Conservation (phyloP, 1,139 yeast genomes). For the Suhomyces taliae region DNA sequence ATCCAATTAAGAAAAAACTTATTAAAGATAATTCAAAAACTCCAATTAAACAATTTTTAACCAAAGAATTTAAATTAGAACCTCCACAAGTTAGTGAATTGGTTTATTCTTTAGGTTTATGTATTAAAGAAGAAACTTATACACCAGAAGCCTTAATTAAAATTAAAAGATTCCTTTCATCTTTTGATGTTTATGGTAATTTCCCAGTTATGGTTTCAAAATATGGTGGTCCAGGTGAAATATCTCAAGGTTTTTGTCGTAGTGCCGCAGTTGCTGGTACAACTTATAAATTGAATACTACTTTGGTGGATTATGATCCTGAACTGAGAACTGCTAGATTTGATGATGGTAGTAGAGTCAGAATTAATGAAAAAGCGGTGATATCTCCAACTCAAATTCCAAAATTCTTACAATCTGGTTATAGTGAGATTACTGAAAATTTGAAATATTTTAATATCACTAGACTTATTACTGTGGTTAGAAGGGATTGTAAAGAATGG, state of each 20-base stretch:
- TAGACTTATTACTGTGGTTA: constrained; percentile 78
- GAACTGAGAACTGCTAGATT: constrained; percentile 65
- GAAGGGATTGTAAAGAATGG: constrained; percentile 90
- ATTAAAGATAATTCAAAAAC: constrained; percentile 57
- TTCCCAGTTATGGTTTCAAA: constrained; percentile 92
- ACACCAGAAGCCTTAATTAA: constrained; percentile 77
- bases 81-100: constrained; percentile 78
- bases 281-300: constrained; percentile 79
- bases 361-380: constrained; percentile 74
- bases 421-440: constrained; percentile 36
- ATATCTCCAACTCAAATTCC: constrained; percentile 73
- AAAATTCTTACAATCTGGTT: constrained; percentile 37
- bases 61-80: constrained; percentile 66
- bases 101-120: constrained; percentile 81
- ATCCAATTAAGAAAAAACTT: constrained; percentile 44
- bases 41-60: constrained; percentile 60
- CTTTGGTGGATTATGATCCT: constrained; percentile 64
- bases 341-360: constrained; percentile 73
- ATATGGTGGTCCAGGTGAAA: constrained; percentile 95
- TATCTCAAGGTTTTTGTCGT: constrained; percentile 95
- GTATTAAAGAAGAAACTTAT: constrained; percentile 56
- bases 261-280: constrained; percentile 99
- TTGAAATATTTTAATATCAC: constrained; percentile 55
- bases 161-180: constrained; percentile 76
- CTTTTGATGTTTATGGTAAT: constrained; percentile 91